Conservation (phyloP, 768 basidiomycete genomes). For the Serendipita sp. region DNA sequence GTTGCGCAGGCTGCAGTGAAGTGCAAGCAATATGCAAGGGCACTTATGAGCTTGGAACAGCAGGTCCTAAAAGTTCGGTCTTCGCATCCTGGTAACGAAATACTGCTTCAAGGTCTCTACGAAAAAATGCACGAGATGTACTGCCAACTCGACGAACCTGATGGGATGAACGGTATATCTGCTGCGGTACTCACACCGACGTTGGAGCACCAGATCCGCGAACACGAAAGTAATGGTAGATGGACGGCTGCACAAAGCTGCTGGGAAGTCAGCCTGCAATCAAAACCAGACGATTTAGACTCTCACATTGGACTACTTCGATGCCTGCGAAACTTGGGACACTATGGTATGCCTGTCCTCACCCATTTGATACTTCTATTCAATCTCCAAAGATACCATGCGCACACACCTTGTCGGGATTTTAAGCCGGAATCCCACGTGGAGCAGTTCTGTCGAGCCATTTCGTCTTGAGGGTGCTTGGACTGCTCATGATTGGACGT, state of each 20-base stretch:
- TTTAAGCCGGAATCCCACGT: conserved; percentile 67
- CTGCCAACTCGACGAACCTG: conserved; percentile 89
- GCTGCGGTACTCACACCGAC: conserved; percentile 76
- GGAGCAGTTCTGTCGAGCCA: conserved; percentile 59
- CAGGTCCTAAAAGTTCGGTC: conserved; percentile 38
- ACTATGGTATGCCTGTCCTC: conserved; percentile 60
- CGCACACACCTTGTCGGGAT: conserved; percentile 90
- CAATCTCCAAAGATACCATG: conserved; percentile 54
- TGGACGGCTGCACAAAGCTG: conserved; percentile 99
- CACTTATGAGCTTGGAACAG: conserved; percentile 88
- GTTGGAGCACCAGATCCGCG: conserved; percentile 88
- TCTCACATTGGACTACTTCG: conserved; percentile 81
- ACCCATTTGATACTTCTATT: not conserved
- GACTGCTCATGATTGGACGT: conserved; percentile 90
- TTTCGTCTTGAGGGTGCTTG: conserved; percentile 90
- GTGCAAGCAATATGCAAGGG: conserved; percentile 85
- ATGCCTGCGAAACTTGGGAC: conserved; percentile 86
- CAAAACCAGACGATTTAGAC: conserved; percentile 74
- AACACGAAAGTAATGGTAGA: conserved; percentile 89
- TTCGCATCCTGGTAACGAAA: conserved; percentile 25
- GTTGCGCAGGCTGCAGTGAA: conserved; percentile 86
- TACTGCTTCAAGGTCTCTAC: conserved; percentile 54
- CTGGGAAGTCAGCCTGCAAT: conserved; percentile 91
- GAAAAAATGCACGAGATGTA: conserved; percentile 94
- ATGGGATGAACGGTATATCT: conserved; percentile 98